Conservation (phyloP, 257 asterid genomes). For the Petrea volubilis region DNA sequence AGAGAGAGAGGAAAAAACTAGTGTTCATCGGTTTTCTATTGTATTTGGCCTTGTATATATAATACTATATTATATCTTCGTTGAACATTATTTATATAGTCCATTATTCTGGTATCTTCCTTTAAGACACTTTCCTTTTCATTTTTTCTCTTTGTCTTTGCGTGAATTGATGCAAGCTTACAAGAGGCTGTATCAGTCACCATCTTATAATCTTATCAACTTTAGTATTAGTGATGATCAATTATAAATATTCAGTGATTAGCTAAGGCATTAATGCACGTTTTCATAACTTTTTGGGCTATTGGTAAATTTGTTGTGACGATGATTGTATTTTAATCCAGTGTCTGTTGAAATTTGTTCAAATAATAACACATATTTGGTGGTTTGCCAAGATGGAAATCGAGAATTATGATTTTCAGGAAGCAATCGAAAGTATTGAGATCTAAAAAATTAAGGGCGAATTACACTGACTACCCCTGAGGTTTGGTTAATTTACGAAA, state of each 20-base stretch:
- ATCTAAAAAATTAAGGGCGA: too few species aligned
- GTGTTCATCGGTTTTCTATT: background rate
- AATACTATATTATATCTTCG: background rate
- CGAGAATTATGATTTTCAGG: too few species aligned
- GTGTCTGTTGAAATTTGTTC: too few species aligned
- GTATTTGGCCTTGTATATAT: background rate
- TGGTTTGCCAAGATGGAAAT: too few species aligned
- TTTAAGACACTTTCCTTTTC: background rate
- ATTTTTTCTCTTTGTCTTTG: background rate
- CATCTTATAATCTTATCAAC: background rate
- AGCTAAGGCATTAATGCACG: background rate
- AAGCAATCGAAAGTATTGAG: too few species aligned
- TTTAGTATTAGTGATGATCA: background rate
- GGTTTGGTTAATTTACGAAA: too few species aligned
- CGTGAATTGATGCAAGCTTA: background rate
- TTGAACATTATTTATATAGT: background rate
- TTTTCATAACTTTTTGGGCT: background rate
- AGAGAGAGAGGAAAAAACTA: too few species aligned
- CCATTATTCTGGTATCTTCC: background rate
- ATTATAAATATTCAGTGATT: background rate
- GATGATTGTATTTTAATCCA: too few species aligned
- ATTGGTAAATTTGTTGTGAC: background rate
- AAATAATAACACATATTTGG: too few species aligned
- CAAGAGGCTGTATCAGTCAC: background rate
- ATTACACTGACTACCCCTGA: too few species aligned